A percentile compares a stretch with the other conserved stretches of the same genome.
Conservation (phyloP, 805 yeast genomes). For the Saturnispora galanensis region DNA sequence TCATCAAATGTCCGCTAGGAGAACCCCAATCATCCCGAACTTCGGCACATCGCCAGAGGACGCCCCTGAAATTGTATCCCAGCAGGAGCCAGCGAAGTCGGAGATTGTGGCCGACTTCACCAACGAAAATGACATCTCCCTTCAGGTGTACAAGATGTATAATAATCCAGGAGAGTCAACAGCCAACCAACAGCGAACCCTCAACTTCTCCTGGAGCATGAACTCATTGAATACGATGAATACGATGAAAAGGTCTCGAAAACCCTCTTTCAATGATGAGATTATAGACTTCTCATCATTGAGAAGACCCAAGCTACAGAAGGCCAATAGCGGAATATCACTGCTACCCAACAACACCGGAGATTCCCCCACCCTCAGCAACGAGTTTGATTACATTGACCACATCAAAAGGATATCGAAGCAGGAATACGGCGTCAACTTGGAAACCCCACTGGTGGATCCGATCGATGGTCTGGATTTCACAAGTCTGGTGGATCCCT, state of each 20-base stretch:
- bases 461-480: neutral
- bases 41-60: too few relatives aligned
- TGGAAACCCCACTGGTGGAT: slow-evolving; percentile 15
- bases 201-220: slow-evolving; percentile 29
- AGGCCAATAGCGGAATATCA: too few relatives aligned
- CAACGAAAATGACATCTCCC: slow-evolving; percentile 21
- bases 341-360: neutral
- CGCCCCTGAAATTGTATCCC: neutral
- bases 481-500: too few relatives aligned
- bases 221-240: slow-evolving; percentile 25
- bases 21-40: too few relatives aligned
- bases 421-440: slow-evolving; percentile 25
- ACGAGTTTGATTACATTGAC: slow-evolving; percentile 27
- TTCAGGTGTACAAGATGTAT: slow-evolving; percentile 29
- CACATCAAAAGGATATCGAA: slow-evolving; percentile 29
- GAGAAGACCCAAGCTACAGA: slow-evolving; percentile 2
- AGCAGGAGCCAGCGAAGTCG: slow-evolving; percentile 5
- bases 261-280: slow-evolving; percentile 8
- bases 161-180: slow-evolving; percentile 23
- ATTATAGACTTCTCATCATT: slow-evolving; percentile 5
- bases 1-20: too few relatives aligned
- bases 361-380: neutral
- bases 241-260: slow-evolving; percentile 15
- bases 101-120: slow-evolving; percentile 24
- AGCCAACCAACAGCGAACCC: slow-evolving; percentile 26